A percentile compares a stretch with the other conserved stretches of the same genome.
Evolutionary conservation across 1,284 basidiomycete genomes (phyloP).

Genomic region (Heterobasidion parviporum): DNA sequence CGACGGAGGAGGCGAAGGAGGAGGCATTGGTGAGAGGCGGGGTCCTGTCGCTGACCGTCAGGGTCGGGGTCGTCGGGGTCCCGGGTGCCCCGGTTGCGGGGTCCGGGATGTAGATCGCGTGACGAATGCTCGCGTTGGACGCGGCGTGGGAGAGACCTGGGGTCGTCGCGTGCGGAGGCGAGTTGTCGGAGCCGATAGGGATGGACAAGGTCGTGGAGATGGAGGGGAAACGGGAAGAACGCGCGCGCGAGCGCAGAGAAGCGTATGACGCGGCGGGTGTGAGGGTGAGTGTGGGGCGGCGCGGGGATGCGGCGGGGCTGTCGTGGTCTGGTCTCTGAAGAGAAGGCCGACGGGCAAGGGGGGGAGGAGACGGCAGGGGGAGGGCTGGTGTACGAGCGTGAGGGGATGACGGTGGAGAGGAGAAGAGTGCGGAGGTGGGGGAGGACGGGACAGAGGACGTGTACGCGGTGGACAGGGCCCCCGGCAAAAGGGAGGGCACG

Average conservation of each 20-base stretch:
- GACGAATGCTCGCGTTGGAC: neutral
- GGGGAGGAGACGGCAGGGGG: constrained; percentile 1
- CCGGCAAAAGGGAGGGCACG: neutral
- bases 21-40: neutral
- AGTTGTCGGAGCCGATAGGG: neutral
- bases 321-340: constrained; percentile 1
- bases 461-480: constrained; percentile 1
- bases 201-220: constrained; percentile 12
- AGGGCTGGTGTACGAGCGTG: neutral
- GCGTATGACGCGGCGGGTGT: constrained; percentile 12
- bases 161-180: neutral
- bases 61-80: constrained; percentile 6
- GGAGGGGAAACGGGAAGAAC: constrained; percentile 8
- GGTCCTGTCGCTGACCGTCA: neutral
- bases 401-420: constrained; percentile 5
- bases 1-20: neutral
- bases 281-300: constrained; percentile 3
- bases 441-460: constrained; percentile 2
- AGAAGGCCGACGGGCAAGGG: constrained; percentile 5
- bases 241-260: constrained; percentile 10
- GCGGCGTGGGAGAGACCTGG: constrained; percentile 6
- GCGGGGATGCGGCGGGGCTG: neutral
- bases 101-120: no score
- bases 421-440: constrained; percentile 7
- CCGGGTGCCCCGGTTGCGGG: neutral